phyloP scores from a whole-genome alignment of 2,329 filamentous ascomycete species.

The Fusarium coffeatum region DNA sequence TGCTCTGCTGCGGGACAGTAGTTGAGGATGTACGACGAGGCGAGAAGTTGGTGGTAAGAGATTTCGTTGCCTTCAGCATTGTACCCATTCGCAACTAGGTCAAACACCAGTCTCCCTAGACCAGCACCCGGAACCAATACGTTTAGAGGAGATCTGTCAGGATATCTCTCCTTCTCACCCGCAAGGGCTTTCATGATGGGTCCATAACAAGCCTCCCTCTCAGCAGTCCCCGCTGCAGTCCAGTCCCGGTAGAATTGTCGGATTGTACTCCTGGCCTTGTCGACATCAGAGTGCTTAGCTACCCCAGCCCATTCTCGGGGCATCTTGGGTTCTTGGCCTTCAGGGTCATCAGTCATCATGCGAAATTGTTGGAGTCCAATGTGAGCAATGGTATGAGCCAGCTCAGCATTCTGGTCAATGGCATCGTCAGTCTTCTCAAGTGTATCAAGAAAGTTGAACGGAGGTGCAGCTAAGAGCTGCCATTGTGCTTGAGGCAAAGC shows the following conservation, averaged over 20 bases:
- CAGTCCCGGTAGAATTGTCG: constrained; percentile 96
- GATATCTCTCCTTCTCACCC: constrained; percentile 53
- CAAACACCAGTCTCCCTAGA: constrained; percentile 88
- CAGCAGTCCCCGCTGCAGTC: constrained; percentile 79
- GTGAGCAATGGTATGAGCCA: constrained; percentile 82
- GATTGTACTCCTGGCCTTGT: constrained; percentile 92
- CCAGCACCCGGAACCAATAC: constrained; percentile 92
- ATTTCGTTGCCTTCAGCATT: constrained; percentile 91
- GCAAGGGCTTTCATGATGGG: constrained; percentile 77
- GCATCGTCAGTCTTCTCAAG: constrained; percentile 85
- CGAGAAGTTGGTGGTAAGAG: constrained; percentile 95
- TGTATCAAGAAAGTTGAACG: constrained; percentile 84
- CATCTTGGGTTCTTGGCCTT: constrained; percentile 58
- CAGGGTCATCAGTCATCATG: constrained; percentile 54
- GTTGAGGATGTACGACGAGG: constrained; percentile 82
- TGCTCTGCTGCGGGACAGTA: constrained; percentile 68
- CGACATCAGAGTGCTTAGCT: constrained; percentile 79
- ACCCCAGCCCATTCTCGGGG: constrained; percentile 75
- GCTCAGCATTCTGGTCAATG: constrained; percentile 87
- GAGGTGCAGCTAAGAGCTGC: constrained; percentile 81
- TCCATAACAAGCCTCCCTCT: constrained; percentile 81
- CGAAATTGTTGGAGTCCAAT: constrained; percentile 76
- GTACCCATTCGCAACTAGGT: constrained; percentile 80
- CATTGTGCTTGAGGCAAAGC: constrained; percentile 86
- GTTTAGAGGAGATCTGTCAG: constrained; percentile 60